Evolutionary conservation across 2,329 filamentous ascomycete genomes (phyloP), one percentile per base, ranked within the genome.

Genomic region (Leptographium procerum): DNA sequence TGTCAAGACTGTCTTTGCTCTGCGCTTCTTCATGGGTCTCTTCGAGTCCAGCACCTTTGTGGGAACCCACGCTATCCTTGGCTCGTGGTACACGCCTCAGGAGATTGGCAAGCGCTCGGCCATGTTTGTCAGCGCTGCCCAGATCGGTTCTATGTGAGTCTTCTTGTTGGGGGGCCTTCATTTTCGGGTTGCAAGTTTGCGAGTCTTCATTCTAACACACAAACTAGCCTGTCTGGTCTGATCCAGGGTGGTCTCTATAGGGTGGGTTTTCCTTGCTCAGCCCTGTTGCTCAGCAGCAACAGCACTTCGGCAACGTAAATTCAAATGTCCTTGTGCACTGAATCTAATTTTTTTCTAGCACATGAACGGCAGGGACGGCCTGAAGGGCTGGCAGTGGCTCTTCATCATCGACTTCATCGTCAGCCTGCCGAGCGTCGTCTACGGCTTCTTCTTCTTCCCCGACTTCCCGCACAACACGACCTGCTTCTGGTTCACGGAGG

Each of bases 81-180:
- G 74, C 22, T 74, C 73, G 66, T 80, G 76, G 65, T 80, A 80
- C 66, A 73, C 72, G 58, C 69, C 75, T 29, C 71, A 75, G 61
- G 76, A 80, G 64, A 72, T 76, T 43, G 76, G 79, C 64, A 71
- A 70, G 64, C 74, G 77, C 57, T 52, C 51, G 31, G 51, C 51
- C 24, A 52, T 52, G 51, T 52, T 52, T 14, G 51, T 52, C 4
- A 34, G 29, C 31, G 51, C 51, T 22, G 51, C 51, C 31, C 51
- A 52, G 29, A 24, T 52, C 9, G 51, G 51, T 16, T 52, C 51
- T 10, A 52, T 52, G 51, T 52, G 19, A 36, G 51, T 52, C 5
- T n/a, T 5, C 8, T 14, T 16, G n/a, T n/a, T n/a, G n/a, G n/a
- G n/a, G n/a, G n/a, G n/a, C 24, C 2, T 48, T 4, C 10, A 2